These are phyloP conservation scores for Arabidopsis hybrid DNA, from an alignment of 441 rosid species.

Conservation along the genomic window DNA sequence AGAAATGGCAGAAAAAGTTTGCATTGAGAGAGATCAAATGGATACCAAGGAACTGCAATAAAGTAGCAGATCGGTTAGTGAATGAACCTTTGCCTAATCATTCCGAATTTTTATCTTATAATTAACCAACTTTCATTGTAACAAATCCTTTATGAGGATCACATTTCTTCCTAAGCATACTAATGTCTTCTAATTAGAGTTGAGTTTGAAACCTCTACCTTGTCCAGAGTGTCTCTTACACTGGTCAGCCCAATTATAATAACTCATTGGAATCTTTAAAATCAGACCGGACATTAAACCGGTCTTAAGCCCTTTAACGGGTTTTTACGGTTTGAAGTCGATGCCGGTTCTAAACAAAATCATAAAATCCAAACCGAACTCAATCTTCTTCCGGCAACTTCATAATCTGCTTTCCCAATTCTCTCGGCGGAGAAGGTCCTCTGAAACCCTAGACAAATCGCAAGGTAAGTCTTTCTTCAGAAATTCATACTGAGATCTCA, in stretches of 20 bases:
- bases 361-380: slow-evolving; percentile 27
- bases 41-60: too few species aligned
- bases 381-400: slow-evolving; percentile 38
- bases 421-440: not conserved
- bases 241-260: slow-evolving; percentile 19
- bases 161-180: too few species aligned
- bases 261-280: not conserved
- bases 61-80: too few species aligned
- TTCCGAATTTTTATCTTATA: too few species aligned
- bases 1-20: too few species aligned
- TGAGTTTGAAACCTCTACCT: too few species aligned
- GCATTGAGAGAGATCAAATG: too few species aligned
- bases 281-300: slow-evolving; percentile 13
- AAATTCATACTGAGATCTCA: not conserved
- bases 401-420: slow-evolving; percentile 32
- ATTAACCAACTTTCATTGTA: too few species aligned
- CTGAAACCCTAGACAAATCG: slow-evolving; percentile 34
- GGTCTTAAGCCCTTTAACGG: slow-evolving; percentile 15
- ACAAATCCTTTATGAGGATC: too few species aligned
- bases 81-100: too few species aligned
- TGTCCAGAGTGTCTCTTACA: too few species aligned
- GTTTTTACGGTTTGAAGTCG: slow-evolving; percentile 7
- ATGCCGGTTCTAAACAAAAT: slow-evolving; percentile 5
- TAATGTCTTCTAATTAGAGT: too few species aligned
- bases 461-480: slow-evolving; percentile 20